These are phyloP conservation scores for Volvariella volvacea DNA, from an alignment of 1,284 basidiomycete species.

Conservation along the genomic window DNA sequence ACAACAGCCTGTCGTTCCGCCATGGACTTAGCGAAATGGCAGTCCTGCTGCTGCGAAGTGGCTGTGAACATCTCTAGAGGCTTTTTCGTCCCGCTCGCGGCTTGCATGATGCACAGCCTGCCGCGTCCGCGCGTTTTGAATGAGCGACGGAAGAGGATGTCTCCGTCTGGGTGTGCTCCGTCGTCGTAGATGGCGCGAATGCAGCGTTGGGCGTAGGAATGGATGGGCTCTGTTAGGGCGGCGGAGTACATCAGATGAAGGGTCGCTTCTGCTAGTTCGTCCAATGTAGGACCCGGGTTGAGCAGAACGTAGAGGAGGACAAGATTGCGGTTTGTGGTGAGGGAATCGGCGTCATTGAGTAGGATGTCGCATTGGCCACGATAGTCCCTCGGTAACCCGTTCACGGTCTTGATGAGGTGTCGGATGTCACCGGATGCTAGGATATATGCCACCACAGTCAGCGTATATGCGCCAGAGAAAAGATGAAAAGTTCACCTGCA, in stretches of 20 bases:
- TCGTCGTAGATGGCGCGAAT: constrained; percentile 5
- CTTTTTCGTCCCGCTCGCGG: constrained; percentile 25
- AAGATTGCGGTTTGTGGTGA: constrained; percentile 16
- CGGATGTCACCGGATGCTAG: constrained; percentile 14
- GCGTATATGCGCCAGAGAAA: neutral
- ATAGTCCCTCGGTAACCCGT: constrained; percentile 17
- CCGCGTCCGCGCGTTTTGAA: constrained; percentile 28
- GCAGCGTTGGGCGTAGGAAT: constrained; percentile 12
- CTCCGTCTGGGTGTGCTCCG: constrained; percentile 8
- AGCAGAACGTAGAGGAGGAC: constrained; percentile 18
- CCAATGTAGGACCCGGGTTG: constrained; percentile 13
- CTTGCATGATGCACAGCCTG: constrained; percentile 28
- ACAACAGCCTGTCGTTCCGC: constrained; percentile 23
- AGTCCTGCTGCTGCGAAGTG: constrained; percentile 21
- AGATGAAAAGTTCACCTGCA: constrained; percentile 16
- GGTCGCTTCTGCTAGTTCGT: constrained; percentile 19
- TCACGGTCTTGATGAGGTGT: constrained; percentile 19
- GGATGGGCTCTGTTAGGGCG: constrained; percentile 11
- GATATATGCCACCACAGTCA: neutral
- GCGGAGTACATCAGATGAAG: constrained; percentile 20
- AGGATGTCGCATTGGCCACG: constrained; percentile 17
- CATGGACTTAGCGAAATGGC: constrained; percentile 19
- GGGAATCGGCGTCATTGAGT: constrained; percentile 16
- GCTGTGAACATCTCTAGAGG: constrained; percentile 32
- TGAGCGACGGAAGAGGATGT: constrained; percentile 29